phyloP scores from a whole-genome alignment of 768 basidiomycete genomes.

The Termitomyces sp. region DNA sequence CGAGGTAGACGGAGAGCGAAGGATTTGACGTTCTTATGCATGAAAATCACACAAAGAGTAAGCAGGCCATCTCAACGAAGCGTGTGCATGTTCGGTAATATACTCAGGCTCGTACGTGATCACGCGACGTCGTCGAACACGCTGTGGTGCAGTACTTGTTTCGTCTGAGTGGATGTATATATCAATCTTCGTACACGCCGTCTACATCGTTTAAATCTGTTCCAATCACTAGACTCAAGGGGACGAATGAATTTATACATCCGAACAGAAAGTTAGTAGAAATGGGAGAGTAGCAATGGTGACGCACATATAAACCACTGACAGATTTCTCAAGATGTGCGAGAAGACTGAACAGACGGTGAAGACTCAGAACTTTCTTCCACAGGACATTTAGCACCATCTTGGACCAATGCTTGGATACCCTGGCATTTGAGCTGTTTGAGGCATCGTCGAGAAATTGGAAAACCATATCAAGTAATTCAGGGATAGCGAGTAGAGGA shows the following conservation, averaged over 20 bases:
- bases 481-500: slow-evolving; percentile 25
- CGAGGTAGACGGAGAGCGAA: slow-evolving; percentile 14
- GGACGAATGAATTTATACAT: slow-evolving; percentile 33
- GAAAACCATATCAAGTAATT: too few relatives aligned
- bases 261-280: neutral
- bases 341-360: slow-evolving; percentile 41
- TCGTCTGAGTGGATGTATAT: slow-evolving; percentile 14
- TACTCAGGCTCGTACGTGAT: slow-evolving; percentile 44
- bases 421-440: too few relatives aligned
- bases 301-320: slow-evolving; percentile 20
- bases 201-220: slow-evolving; percentile 48
- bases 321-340: slow-evolving; percentile 30
- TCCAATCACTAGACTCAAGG: slow-evolving; percentile 48
- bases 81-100: slow-evolving; percentile 49
- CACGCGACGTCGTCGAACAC: slow-evolving; percentile 52
- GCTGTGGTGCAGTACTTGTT: slow-evolving; percentile 21
- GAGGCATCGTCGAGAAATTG: slow-evolving; percentile 16
- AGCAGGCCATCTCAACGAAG: slow-evolving; percentile 40
- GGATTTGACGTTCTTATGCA: too few relatives aligned
- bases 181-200: slow-evolving; percentile 38
- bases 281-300: neutral
- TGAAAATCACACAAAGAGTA: slow-evolving; percentile 26
- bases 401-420: slow-evolving; percentile 41
- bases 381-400: slow-evolving; percentile 54
- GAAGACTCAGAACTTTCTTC: slow-evolving; percentile 43